Percentiles rank a stretch among this genome's conserved stretches.
Evolutionary conservation across 208 protist species (phyloP).

Genomic region (Trypanosoma caninum): DNA sequence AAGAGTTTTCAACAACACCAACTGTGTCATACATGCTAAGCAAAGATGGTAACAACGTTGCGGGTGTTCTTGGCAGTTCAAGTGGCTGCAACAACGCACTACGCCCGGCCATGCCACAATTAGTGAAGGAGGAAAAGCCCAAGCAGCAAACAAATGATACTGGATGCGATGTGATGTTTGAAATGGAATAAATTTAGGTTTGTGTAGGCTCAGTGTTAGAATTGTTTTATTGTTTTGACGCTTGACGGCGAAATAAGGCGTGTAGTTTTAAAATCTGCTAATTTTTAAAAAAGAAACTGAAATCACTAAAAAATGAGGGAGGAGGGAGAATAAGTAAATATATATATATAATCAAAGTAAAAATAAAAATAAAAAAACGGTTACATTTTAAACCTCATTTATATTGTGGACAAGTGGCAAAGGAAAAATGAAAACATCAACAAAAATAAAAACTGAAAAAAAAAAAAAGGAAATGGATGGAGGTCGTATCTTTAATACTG

Average conservation of each 20-base stretch:
- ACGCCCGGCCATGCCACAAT: constrained; percentile 27
- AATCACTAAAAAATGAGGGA: no score
- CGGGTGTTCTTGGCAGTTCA: constrained; percentile 18
- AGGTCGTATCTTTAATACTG: neutral
- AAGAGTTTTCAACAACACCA: constrained; percentile 89
- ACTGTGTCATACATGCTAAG: constrained; percentile 90
- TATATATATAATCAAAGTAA: no score
- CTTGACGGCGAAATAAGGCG: no score
- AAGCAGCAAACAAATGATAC: constrained; percentile 30
- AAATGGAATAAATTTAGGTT: constrained; percentile 65
- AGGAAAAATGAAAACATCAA: no score
- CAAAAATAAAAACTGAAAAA: neutral
- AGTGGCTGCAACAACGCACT: constrained; percentile 28
- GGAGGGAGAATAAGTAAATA: no score
- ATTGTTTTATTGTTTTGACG: no score
- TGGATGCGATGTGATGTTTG: constrained; percentile 72
- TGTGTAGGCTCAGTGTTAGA: no score
- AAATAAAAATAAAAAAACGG: no score
- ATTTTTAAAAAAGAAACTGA: no score
- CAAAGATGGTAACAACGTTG: constrained; percentile 86
- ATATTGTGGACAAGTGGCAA: no score
- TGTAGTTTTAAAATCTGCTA: no score
- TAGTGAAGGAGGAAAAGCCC: constrained; percentile 39
- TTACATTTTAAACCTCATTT: no score
- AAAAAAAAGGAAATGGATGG: neutral